Percentiles rank a stretch among this genome's conserved stretches.
Conservation (phyloP, 768 basidiomycete genomes). For the Ramaria sp. region DNA sequence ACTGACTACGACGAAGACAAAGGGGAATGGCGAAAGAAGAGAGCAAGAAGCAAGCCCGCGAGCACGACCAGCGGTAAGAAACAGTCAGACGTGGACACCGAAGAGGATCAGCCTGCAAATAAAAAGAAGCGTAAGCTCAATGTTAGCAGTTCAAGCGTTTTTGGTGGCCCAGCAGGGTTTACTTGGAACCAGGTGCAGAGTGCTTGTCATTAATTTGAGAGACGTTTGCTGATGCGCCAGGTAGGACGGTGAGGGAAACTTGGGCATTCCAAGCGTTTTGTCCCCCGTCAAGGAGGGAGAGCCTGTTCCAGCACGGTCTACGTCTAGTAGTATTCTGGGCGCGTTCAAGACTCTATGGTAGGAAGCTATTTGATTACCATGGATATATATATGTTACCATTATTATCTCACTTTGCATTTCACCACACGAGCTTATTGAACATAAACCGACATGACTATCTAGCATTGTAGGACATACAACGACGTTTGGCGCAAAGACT, state of each 20-base stretch:
- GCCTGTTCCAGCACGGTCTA: conserved; percentile 34
- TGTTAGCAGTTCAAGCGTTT: conserved; percentile 27
- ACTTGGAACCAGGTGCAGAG: conserved; percentile 35
- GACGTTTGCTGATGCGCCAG: conserved; percentile 8
- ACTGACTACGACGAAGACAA: conserved; percentile 16
- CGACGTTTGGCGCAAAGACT: background rate
- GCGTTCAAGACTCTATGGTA: background rate
- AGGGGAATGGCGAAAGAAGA: conserved; percentile 15
- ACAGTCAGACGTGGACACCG: conserved; percentile 13
- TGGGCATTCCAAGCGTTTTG: conserved; percentile 56
- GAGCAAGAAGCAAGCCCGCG: conserved; percentile 10
- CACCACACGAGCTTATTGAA: too few species aligned
- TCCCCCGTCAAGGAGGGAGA: conserved; percentile 56
- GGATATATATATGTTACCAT: too few species aligned
- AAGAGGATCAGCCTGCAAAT: conserved; percentile 28
- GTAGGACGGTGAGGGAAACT: conserved; percentile 24
- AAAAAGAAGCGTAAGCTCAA: conserved; percentile 68
- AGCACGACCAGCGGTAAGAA: background rate
- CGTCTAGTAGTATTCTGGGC: background rate
- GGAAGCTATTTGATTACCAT: too few species aligned
- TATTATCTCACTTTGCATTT: too few species aligned
- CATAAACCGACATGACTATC: too few species aligned
- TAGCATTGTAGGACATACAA: background rate
- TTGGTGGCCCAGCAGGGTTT: conserved; percentile 29
- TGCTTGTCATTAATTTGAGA: background rate